These are phyloP conservation scores for Trichoderma sp. DNA, from an alignment of 2,329 filamentous ascomycete species.

Conservation along the genomic window DNA sequence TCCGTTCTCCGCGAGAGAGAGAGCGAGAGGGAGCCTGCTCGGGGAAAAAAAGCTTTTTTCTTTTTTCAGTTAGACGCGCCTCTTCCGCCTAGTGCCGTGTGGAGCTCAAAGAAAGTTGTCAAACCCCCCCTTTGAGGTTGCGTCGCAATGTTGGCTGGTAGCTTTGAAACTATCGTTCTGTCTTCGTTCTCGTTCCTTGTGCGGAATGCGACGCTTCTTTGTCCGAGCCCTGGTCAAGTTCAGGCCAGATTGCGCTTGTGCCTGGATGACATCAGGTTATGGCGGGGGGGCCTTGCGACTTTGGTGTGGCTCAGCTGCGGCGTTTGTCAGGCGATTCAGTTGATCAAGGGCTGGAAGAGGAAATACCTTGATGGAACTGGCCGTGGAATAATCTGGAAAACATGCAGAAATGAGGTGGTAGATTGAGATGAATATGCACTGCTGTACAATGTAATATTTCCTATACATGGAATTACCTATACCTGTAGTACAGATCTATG, in stretches of 20 bases:
- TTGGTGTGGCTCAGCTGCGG: neutral
- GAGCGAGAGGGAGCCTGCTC: neutral
- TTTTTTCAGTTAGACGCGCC: neutral
- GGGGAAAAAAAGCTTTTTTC: neutral
- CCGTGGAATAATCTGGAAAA: neutral
- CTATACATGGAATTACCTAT: neutral
- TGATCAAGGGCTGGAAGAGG: neutral
- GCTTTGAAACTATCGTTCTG: neutral
- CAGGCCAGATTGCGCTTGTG: constrained; percentile 22
- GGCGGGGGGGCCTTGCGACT: neutral
- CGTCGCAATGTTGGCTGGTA: neutral
- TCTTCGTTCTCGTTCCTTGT: neutral
- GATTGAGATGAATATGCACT: neutral
- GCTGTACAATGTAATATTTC: neutral
- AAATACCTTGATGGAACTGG: neutral
- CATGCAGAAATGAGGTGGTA: neutral
- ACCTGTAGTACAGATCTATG: neutral
- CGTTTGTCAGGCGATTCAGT: neutral
- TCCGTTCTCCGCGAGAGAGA: neutral
- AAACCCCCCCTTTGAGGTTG: neutral
- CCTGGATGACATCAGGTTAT: constrained; percentile 20
- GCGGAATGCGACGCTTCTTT: constrained; percentile 6
- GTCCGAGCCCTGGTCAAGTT: constrained; percentile 14
- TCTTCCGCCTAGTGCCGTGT: neutral
- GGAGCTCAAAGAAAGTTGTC: neutral